phyloP scores from a whole-genome alignment of 768 basidiomycete genomes.

The Lepiota venenata region DNA sequence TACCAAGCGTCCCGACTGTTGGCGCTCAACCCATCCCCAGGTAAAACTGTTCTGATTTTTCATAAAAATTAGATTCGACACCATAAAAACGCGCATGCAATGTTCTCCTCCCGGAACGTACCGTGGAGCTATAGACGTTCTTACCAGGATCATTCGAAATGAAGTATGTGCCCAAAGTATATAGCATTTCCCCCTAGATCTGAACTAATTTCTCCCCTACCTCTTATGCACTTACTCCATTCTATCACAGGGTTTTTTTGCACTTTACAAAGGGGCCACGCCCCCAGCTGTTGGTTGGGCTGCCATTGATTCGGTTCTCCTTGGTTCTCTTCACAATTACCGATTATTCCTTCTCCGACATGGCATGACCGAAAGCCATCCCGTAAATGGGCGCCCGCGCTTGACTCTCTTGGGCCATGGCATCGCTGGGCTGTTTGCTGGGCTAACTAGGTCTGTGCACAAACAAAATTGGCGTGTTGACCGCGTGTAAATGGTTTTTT shows the following conservation, averaged over 20 bases:
- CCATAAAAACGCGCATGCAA: slow-evolving; percentile 71
- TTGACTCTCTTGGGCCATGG: slow-evolving; percentile 65
- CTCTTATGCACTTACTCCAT: slow-evolving; percentile 2
- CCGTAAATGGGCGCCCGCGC: slow-evolving; percentile 40
- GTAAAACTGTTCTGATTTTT: slow-evolving; percentile 8
- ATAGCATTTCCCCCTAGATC: neutral
- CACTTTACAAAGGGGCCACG: slow-evolving; percentile 73
- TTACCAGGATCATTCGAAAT: slow-evolving; percentile 52
- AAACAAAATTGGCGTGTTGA: neutral
- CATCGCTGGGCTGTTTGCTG: slow-evolving; percentile 63
- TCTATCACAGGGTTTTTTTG: slow-evolving; percentile 47
- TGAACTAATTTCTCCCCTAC: neutral
- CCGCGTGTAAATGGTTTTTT: slow-evolving; percentile 1
- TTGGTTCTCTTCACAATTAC: slow-evolving; percentile 73
- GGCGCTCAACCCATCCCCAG: neutral
- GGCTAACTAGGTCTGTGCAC: slow-evolving; percentile 57
- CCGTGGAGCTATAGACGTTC: slow-evolving; percentile 55
- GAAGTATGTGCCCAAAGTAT: slow-evolving; percentile 40
- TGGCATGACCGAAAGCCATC: slow-evolving; percentile 50
- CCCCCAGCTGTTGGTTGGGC: slow-evolving; percentile 75
- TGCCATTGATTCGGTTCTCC: slow-evolving; percentile 64
- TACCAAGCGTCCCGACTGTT: neutral
- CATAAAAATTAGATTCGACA: slow-evolving; percentile 52
- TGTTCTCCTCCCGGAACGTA: slow-evolving; percentile 65
- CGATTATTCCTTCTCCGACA: slow-evolving; percentile 53